Evolutionary conservation across 495 filamentous ascomycete species (phyloP).

Genomic region (Xylaria nigripes): DNA sequence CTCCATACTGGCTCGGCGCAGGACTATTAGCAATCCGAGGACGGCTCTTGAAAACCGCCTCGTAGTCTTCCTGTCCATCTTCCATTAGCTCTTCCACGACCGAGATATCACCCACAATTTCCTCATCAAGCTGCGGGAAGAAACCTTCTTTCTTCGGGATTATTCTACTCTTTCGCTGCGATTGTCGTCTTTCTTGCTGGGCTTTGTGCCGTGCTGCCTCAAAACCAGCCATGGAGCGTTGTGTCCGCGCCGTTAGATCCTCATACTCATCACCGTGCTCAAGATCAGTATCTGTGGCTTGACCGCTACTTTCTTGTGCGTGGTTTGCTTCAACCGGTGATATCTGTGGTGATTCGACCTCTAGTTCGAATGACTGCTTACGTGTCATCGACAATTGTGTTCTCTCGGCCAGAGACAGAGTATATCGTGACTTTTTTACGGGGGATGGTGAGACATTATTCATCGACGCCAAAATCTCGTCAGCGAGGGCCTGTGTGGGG

Average conservation of each 20-base stretch:
- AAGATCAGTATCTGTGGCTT: slow-evolving; percentile 13
- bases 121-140: slow-evolving; percentile 36
- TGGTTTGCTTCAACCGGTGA: slow-evolving; percentile 18
- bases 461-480: slow-evolving; percentile 51
- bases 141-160: slow-evolving; percentile 25
- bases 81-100: slow-evolving; percentile 28
- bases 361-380: slow-evolving; percentile 27
- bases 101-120: slow-evolving; percentile 19
- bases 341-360: slow-evolving; percentile 22
- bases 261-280: slow-evolving; percentile 27
- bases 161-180: slow-evolving; percentile 36
- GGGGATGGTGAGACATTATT: slow-evolving; percentile 42
- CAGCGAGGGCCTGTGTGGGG: slow-evolving; percentile 42
- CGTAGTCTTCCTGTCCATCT: slow-evolving; percentile 58
- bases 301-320: neutral
- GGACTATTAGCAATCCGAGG: slow-evolving; percentile 74
- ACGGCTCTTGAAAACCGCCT: slow-evolving; percentile 76
- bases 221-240: slow-evolving; percentile 69
- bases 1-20: slow-evolving; percentile 39
- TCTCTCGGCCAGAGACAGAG: slow-evolving; percentile 46
- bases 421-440: slow-evolving; percentile 44
- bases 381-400: slow-evolving; percentile 44
- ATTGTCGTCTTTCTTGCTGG: slow-evolving; percentile 49
- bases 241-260: slow-evolving; percentile 63
- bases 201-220: slow-evolving; percentile 44